Percentiles rank a stretch among this genome's conserved stretches.
phyloP scores from a whole-genome alignment of 805 yeast species.

The Candida koratica region DNA sequence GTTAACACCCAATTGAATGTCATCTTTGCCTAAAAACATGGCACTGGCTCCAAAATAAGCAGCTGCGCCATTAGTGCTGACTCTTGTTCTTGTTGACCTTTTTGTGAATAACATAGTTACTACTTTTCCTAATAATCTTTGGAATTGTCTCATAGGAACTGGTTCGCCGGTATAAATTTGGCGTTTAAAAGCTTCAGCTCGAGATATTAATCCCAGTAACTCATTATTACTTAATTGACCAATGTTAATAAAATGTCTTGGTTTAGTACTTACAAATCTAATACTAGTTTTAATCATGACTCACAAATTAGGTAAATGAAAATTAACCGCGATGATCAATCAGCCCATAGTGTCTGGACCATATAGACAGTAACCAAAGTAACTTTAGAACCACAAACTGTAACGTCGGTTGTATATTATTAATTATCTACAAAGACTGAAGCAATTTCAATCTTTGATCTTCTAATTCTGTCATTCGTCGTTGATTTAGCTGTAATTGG shows the following conservation, averaged over 20 bases:
- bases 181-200: slow-evolving; percentile 67
- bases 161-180: slow-evolving; percentile 54
- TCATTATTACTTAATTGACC: slow-evolving; percentile 73
- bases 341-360: slow-evolving; percentile 9
- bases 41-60: slow-evolving; percentile 93
- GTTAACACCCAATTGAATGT: slow-evolving; percentile 93
- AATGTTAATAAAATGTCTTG: slow-evolving; percentile 78
- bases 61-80: slow-evolving; percentile 92
- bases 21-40: slow-evolving; percentile 94
- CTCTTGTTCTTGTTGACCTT: slow-evolving; percentile 92
- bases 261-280: too few species aligned
- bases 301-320: slow-evolving; percentile 19
- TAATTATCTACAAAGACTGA: background rate
- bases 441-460: background rate
- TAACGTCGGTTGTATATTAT: too few species aligned
- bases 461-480: slow-evolving; percentile 3
- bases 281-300: slow-evolving; percentile 12
- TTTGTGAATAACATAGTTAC: slow-evolving; percentile 83
- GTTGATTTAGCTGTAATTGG: slow-evolving; percentile 7
- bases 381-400: too few species aligned
- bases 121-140: slow-evolving; percentile 71
- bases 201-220: slow-evolving; percentile 62
- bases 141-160: slow-evolving; percentile 34
- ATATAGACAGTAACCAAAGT: too few species aligned
- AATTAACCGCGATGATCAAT: slow-evolving; percentile 20